Base-by-base conservation (phyloP, 2,329 filamentous ascomycete genomes). In the Dactylellina drechsleri region DNA sequence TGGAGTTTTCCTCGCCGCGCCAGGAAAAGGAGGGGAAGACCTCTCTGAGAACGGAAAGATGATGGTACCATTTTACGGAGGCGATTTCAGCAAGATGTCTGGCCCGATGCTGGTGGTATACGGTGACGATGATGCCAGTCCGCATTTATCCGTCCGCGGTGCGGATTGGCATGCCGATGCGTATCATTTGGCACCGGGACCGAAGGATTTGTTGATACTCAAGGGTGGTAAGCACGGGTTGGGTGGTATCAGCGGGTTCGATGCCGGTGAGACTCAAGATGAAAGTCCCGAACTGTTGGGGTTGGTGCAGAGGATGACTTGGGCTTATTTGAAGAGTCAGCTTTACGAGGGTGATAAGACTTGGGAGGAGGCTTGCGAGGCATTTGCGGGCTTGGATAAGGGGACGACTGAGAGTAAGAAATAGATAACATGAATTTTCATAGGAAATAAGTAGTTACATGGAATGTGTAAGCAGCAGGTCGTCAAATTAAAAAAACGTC, bases 91-190 rank as follows among this genome's bases (percentile, higher is more conserved):
- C 28, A 68, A 67, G 2, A 83, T 84, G 82, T 54, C 7, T 1
- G 79, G 80, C 4, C 82, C 82, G 1, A 68, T 82, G 1, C 80
- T 84, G 1, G 78, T 83, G 0, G 81, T 83, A 2, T 80, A 79
- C 28, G 83, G 83, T n/a, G 82, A 83, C 36, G 79, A 80, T 6
- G 83, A 84, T 40, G 77, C 79, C 13, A 78, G 78, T 28, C 78
- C 81, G 12, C 78, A 82, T 43, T 77, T 83, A 5, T 81, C 80
- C 1, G 71, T 59, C 0, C 80, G 81, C 10, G 83, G 82, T 0
- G 79, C 81, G 0, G 81, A 82, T 49, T 84, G 82, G 81, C 82
- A 83, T 64, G 80, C 80, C 5, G 83, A 84, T 60, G 67, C 81
- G 31, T 84, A 83, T 71, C 61, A 56, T 5, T 66, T 79, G 2